A percentile compares a stretch with the other conserved stretches of the same genome.
Evolutionary conservation across 345 rosid species (phyloP).

Genomic region (Eucalyptus erythrocorys): DNA sequence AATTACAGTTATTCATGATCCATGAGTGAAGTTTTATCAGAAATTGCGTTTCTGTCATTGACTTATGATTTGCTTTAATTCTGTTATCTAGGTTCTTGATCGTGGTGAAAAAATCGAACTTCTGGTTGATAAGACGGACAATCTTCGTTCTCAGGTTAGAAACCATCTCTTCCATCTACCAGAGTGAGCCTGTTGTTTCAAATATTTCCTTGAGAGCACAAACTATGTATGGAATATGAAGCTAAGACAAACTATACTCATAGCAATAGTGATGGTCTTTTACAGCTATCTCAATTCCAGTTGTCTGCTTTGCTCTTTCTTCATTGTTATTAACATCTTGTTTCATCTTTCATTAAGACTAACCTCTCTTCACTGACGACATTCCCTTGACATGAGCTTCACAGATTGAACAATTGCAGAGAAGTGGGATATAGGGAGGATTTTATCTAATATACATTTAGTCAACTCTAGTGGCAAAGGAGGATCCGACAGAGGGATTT

Average conservation of each 20-base stretch:
- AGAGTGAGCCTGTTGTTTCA: not conserved
- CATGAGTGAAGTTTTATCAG: not conserved
- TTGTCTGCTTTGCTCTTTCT: not conserved
- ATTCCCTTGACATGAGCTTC: not conserved
- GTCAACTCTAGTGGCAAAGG: not conserved
- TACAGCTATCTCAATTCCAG: not conserved
- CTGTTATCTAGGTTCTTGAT: conserved; percentile 43
- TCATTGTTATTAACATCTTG: not conserved
- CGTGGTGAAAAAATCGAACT: conserved; percentile 81
- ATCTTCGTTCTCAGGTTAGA: conserved; percentile 61
- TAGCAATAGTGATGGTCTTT: not conserved
- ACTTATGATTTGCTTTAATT: not conserved
- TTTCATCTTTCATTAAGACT: not conserved
- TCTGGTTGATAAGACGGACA: conserved; percentile 68
- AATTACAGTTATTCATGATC: not conserved
- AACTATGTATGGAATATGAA: not conserved
- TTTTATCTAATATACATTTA: not conserved
- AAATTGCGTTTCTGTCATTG: not conserved
- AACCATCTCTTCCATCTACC: not conserved
- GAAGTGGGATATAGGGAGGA: not conserved
- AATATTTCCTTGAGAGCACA: not conserved
- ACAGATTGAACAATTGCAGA: not conserved
- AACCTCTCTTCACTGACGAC: not conserved
- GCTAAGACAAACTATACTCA: not conserved
- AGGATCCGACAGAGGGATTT: not conserved